Base-by-base conservation (phyloP, 768 basidiomycete genomes). In the Tylopilus sp. region DNA sequence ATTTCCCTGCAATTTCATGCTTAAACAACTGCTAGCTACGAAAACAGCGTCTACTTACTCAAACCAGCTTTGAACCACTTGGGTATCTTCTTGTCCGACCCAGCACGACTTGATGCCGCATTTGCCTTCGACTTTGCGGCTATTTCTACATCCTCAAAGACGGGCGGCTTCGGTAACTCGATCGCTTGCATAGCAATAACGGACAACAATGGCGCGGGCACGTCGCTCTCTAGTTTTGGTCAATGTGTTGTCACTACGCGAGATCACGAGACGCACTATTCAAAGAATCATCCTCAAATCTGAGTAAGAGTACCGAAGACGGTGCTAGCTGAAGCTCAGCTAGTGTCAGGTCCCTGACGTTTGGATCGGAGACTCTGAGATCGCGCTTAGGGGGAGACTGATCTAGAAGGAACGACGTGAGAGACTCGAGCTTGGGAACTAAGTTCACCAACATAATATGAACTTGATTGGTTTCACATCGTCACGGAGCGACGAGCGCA, bases 361-460 rank as follows among this genome's bases (percentile, higher is more conserved):
- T 71, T 10, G 82, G 81, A 60, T 94, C 92, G 6, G 87, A 89
- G 8, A 90, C 87, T 59, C 85, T 89, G 60, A 91, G 76, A 50
- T 96, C 93, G 25, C 86, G 83, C 61, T 84, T 86, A 2, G 92
- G 93, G 3, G 90, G 91, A 3, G 78, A 74, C 72, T 93, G 89
- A 69, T 89, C 91, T 93, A 37, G 26, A 37, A 19, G 33, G 34
- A 22, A 45, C 11, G 12, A 28, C n/a, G 25, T 60, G 9, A 51
- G 54, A 25, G 12, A 36, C 45, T n/a, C 34, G 40, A 38, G 42
- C 10, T n/a, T n/a, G n/a, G 29, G 24, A 8, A n/a, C n/a, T 6
- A 14, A 10, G 25, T 31, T 28, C 30, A 78, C 84, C 48, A 61
- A 94, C 92, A 95, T 34, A 96, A 76, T 34, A 92, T 77, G 62